Evolutionary conservation across 148 eudicot genomes (phyloP).

Genomic region (Tetragonia tetragonoides): DNA sequence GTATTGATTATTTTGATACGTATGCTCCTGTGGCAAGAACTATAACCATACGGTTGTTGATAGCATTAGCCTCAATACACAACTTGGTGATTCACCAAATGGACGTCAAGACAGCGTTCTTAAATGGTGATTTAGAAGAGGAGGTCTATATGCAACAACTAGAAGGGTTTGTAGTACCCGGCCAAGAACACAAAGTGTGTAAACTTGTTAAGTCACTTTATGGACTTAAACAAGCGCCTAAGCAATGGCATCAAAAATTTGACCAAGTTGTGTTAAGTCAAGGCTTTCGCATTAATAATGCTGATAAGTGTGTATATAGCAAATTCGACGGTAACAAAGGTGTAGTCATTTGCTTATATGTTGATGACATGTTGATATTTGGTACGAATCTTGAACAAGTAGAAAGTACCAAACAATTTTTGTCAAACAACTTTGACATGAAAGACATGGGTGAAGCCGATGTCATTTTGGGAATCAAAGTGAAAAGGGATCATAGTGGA

Average conservation of each 20-base stretch:
- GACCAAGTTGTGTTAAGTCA: not conserved
- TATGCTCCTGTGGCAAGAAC: not conserved
- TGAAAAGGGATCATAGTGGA: no score
- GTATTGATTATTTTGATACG: not conserved
- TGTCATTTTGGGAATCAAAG: no score
- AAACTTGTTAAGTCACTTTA: not conserved
- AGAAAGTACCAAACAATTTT: not conserved
- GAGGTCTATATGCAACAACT: no score
- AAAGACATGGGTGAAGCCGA: no score
- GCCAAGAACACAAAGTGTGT: not conserved
- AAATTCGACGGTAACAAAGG: no score
- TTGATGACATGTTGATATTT: no score
- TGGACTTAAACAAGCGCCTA: not conserved
- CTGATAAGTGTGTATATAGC: not conserved
- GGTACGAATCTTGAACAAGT: not conserved
- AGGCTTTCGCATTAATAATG: not conserved
- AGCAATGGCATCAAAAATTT: not conserved
- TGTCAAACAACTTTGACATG: not conserved
- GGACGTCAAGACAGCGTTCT: no score
- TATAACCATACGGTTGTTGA: not conserved
- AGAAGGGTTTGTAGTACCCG: no score
- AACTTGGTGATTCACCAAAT: not conserved
- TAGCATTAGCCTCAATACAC: not conserved
- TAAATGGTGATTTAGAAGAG: no score
- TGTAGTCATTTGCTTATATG: no score